These are phyloP conservation scores for Tulasnella sp. DNA, from an alignment of 768 basidiomycete species.

Conservation along the genomic window DNA sequence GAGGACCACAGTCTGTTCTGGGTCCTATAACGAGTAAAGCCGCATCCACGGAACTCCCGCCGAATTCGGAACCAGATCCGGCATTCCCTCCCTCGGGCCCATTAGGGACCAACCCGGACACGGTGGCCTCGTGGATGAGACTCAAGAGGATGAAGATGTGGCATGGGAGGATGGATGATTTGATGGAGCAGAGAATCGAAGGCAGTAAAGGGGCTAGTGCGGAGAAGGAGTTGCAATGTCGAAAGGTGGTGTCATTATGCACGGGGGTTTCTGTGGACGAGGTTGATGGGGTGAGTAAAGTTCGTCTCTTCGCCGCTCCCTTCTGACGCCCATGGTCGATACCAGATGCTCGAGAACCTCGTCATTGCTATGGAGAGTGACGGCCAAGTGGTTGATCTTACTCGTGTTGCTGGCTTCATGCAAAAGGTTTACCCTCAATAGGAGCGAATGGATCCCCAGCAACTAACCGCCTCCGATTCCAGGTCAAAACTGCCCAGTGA, in stretches of 20 bases:
- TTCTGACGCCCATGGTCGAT: slow-evolving; percentile 19
- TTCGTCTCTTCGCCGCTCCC: slow-evolving; percentile 15
- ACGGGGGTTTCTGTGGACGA: slow-evolving; percentile 79
- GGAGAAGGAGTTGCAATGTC: slow-evolving; percentile 86
- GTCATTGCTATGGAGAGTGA: slow-evolving; percentile 86
- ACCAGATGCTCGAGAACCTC: slow-evolving; percentile 74
- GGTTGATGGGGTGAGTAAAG: slow-evolving; percentile 72
- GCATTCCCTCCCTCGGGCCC: slow-evolving; percentile 43
- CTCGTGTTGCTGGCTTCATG: slow-evolving; percentile 84
- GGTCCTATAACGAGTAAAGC: slow-evolving; percentile 54
- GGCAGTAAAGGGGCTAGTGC: slow-evolving; percentile 69
- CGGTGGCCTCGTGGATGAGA: slow-evolving; percentile 53
- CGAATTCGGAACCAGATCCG: slow-evolving; percentile 63
- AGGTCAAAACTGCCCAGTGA: background rate
- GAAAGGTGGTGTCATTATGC: slow-evolving; percentile 83
- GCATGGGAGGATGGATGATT: slow-evolving; percentile 68
- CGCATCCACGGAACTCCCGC: slow-evolving; percentile 30
- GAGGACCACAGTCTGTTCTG: slow-evolving; percentile 61
- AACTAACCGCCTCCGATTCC: background rate
- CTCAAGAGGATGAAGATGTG: slow-evolving; percentile 73
- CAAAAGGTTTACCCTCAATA: slow-evolving; percentile 52
- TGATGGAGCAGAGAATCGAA: slow-evolving; percentile 63
- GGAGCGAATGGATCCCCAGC: background rate
- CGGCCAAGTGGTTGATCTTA: slow-evolving; percentile 69
- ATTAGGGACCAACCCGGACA: slow-evolving; percentile 29